Conservation (phyloP, 2,329 filamentous ascomycete species). For the Chaetomiaceae sp. region DNA sequence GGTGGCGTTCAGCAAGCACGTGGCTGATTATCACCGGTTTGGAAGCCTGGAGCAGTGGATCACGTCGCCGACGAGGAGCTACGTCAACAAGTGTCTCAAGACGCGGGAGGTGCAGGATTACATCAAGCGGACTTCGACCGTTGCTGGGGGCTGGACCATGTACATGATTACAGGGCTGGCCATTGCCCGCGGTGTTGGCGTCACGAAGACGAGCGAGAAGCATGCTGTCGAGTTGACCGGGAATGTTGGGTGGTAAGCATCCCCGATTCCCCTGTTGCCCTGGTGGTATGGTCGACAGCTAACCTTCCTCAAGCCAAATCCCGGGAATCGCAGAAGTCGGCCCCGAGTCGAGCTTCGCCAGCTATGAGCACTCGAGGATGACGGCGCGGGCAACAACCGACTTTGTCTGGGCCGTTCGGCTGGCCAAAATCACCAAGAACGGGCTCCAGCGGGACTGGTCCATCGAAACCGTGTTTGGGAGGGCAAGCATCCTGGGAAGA, state of each 20-base stretch:
- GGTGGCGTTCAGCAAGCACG: neutral
- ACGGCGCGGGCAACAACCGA: neutral
- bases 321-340: neutral
- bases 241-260: neutral
- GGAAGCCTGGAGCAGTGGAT: neutral
- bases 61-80: neutral
- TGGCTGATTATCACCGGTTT: neutral
- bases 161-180: neutral
- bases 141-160: neutral
- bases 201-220: neutral
- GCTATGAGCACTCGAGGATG: neutral
- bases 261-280: neutral
- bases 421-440: conserved; percentile 12
- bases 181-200: neutral
- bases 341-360: neutral
- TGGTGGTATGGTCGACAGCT: too few relatives aligned
- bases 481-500: neutral
- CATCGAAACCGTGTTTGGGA: conserved; percentile 2
- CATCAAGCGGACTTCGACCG: neutral
- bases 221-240: too few relatives aligned
- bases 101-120: neutral
- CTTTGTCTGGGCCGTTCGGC: conserved; percentile 12
- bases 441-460: conserved; percentile 4
- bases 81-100: neutral
- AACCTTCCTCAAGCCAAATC: neutral